These are phyloP conservation scores for Ogataea haglerorum DNA, from an alignment of 805 yeast genomes.

Conservation along the genomic window DNA sequence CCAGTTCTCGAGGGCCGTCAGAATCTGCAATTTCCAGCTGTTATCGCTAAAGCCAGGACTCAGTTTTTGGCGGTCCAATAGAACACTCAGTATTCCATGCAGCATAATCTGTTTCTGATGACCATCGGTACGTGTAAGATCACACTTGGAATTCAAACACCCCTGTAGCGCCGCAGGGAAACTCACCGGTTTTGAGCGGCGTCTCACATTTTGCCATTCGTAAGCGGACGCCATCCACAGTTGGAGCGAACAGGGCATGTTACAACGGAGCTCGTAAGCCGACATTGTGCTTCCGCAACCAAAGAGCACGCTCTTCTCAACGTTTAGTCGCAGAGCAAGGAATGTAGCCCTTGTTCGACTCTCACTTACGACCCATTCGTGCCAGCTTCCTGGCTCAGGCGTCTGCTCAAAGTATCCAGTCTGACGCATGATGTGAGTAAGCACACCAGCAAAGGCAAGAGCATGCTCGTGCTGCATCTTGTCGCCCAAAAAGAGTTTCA, in stretches of 20 bases:
- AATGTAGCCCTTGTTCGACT: constrained; percentile 16
- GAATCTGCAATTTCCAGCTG: constrained; percentile 14
- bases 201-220: constrained; percentile 1
- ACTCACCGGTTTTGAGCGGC: not conserved
- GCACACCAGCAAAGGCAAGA: constrained; percentile 7
- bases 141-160: constrained; percentile 8
- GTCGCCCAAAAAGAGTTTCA: constrained; percentile 10
- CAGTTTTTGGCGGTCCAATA: constrained; percentile 10
- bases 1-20: constrained; percentile 5
- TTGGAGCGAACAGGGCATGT: constrained; percentile 9
- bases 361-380: constrained; percentile 10
- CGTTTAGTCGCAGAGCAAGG: constrained; percentile 13
- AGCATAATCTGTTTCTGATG: constrained; percentile 8
- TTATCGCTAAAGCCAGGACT: constrained; percentile 3
- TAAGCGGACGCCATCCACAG: constrained; percentile 13
- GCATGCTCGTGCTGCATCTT: constrained; percentile 11
- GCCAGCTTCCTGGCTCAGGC: constrained; percentile 7
- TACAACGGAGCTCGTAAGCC: constrained; percentile 12
- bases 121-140: not conserved
- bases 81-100: constrained; percentile 16
- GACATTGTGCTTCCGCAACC: constrained; percentile 11
- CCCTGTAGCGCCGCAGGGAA: constrained; percentile 7
- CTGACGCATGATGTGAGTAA: constrained; percentile 11
- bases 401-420: constrained; percentile 5
- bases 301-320: constrained; percentile 14